Evolutionary conservation across 768 basidiomycete genomes (phyloP), one percentile per base, ranked within the genome.

Genomic region (Termitomyces sp.): DNA sequence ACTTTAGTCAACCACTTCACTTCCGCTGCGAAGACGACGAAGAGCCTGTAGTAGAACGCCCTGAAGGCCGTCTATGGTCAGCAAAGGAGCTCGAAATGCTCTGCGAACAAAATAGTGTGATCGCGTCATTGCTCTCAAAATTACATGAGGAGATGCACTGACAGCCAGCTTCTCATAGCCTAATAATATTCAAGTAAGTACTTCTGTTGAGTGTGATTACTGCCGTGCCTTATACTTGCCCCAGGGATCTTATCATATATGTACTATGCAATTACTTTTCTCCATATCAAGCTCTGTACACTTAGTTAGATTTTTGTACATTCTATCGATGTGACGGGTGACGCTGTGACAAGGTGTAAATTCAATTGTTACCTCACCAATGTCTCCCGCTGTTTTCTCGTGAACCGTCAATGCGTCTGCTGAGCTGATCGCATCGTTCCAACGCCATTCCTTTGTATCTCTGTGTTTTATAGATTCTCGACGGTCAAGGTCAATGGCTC

Each of bases 101-200:
- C 33, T 95, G 93, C 68, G 84, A 86, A 62, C 94, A 97, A 70
- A 98, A 97, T 65, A 94, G 93, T 67, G 79, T 90, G 15, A 84
- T 98, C 37, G 82, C 90, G 3, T 74, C 84, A 34, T 83, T 94
- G 55, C 77, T 96, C 47, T 81, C 85, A 51, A 78, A 81, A 60
- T 69, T 90, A 47, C 81, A 84, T 66, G 78, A 54, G 69, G 68
- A n/a, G 57, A 64, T n/a, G 4, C 34, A 28, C 18, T 28, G 39
- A 41, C n/a, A 51, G 36, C 18, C 26, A 24, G 51, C 51, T 39
- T 52, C 46, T 62, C 57, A 51, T 67, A 64, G 56, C 47, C 58
- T 22, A 24, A 15, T 26, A 44, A 1, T 55, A 36, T 13, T 49
- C 33, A 29, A 54, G 47, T 51, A 41, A 59, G 44, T 54, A 7